Base-by-base conservation (phyloP, 148 eudicot species). In the Cornus suecica region DNA sequence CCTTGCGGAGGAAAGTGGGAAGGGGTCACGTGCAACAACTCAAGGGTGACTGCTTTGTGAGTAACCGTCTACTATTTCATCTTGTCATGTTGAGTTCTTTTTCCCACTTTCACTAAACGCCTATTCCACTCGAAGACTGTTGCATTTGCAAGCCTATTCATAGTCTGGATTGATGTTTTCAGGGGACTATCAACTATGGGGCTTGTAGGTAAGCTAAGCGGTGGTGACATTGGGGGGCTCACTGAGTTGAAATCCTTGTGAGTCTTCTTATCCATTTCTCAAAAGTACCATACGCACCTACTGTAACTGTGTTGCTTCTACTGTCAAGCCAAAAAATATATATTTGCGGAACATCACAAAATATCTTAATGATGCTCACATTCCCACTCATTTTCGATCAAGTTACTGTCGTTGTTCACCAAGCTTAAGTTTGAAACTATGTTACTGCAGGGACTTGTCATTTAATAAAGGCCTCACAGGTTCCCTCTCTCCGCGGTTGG, bases 111-210 rank as follows among this genome's bases (percentile, higher is more conserved):
- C 8, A 22, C 15, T 14, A 48, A 48, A 20, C 4, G 18, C 25
- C 62, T 58, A 22, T n/a, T 58, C 62, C 62, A 58, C 62, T 22
- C 25, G 8, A 22, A 0, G 20, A 58, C 23, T 25, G 54, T 18
- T 62, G 73, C 27, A 41, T n/a, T 41, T 11, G 64, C 51, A 48
- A 31, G 54, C 54, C 20, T 18, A 70, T 66, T 27, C 23, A 74
- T 66, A 8, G 23, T 71, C 20, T 65, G 20, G 23, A 52, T 76
- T n/a, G 30, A 65, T 27, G 2, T 69, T 73, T 71, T 69, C 90
- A 94, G 98, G 84, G 88, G 88, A 54, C 76, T 94, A 83, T 94
- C 97, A 6, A 92, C 91, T 10, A 88, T 94, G 92, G 98, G 95
- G 72, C 89, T 94, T 14, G 45, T 73, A 77, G 98, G 98, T 52